Evolutionary conservation across 116 monocot species (phyloP), one percentile per base, ranked within the genome.

Genomic region (Thalassia testudinum): DNA sequence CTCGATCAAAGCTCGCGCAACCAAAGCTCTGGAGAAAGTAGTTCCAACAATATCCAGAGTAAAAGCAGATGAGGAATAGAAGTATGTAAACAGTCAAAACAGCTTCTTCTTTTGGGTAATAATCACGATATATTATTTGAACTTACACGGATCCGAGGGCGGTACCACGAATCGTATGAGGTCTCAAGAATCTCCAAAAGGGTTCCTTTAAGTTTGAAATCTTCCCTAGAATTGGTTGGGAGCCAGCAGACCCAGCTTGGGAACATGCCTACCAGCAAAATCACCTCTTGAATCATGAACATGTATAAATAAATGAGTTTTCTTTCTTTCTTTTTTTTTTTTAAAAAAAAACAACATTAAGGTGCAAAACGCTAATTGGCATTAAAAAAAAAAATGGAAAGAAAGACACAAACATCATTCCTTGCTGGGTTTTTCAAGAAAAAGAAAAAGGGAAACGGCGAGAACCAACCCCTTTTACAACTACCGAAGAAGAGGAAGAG

Each of bases 91-190:
- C 15, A n/a, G 4, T 2, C 45, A 20, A 45, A 45, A 45, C 3
- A 34, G 30, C 3, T 34, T 34, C 30, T 10, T 10, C n/a, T n/a
- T n/a, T n/a, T n/a, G n/a, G n/a, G n/a, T n/a, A n/a, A n/a, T n/a
- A n/a, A n/a, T n/a, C n/a, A n/a, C n/a, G n/a, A n/a, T n/a, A n/a
- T n/a, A 10, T 34, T 10, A 10, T 34, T 34, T 10, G 30, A 34
- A 60, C 70, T 74, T 61, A 88, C 95, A 69, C 44, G 61, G 88
- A 95, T 37, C 88, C 95, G 47, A 95, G 66, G 48, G 85, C 70
- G 73, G 95, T 95, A 26, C 95, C 95, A 50, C 88, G 84, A 60
- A 95, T 87, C 15, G 88, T 87, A 61, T 95, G 95, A 59, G 95
- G 95, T 60, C 95, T 75, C 47, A 95, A 43, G 72, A 87, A 95